These are phyloP conservation scores for Cryptosporidium sp. DNA, from an alignment of 169 alveolate species.

Conservation along the genomic window DNA sequence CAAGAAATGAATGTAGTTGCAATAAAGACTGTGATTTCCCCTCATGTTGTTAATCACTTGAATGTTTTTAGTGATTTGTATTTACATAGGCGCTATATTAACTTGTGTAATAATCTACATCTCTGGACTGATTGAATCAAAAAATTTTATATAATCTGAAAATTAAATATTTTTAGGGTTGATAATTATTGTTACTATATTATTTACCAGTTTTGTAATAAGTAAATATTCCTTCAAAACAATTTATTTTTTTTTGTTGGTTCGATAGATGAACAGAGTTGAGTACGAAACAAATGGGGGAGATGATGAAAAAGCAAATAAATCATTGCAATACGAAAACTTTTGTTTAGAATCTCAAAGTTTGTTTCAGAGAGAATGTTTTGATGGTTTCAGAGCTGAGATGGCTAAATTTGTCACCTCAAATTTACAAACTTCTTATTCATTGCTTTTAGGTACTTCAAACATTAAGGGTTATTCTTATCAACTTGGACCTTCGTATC, in stretches of 20 bases:
- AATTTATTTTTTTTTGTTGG: neutral
- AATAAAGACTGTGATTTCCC: slow-evolving; percentile 26
- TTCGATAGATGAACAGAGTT: neutral
- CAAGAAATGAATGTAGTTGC: slow-evolving; percentile 12
- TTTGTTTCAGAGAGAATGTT: slow-evolving; percentile 89
- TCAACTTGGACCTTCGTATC: slow-evolving; percentile 90
- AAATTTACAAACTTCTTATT: slow-evolving; percentile 87
- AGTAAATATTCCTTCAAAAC: neutral
- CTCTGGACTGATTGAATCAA: neutral
- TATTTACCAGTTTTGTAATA: neutral
- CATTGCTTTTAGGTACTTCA: slow-evolving; percentile 88
- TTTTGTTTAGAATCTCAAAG: slow-evolving; percentile 87
- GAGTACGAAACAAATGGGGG: slow-evolving; percentile 3
- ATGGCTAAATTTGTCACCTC: slow-evolving; percentile 86
- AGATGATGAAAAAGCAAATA: slow-evolving; percentile 1
- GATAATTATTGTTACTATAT: neutral
- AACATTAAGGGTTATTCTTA: slow-evolving; percentile 87
- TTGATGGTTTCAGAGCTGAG: slow-evolving; percentile 92
- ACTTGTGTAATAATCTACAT: neutral
- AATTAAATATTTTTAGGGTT: neutral
- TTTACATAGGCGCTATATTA: slow-evolving; percentile 26
- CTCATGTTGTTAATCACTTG: slow-evolving; percentile 26
- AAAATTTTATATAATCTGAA: neutral
- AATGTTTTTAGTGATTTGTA: neutral
- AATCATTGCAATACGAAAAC: slow-evolving; percentile 80